Evolutionary conservation across 192 early-diverging fungal genomes (phyloP).

Genomic region (Umbelopsis sp.): DNA sequence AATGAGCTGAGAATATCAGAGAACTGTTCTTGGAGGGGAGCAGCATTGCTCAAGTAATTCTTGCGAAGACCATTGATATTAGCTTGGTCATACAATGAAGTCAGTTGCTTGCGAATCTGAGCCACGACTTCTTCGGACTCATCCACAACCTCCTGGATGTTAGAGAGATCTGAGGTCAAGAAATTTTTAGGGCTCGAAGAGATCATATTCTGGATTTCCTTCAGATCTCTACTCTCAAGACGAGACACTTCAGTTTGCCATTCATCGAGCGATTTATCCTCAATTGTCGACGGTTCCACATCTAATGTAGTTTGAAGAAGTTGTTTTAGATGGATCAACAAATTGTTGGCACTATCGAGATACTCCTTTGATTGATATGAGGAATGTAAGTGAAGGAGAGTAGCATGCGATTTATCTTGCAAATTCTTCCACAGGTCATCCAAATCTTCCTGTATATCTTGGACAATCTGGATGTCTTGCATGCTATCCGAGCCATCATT

Average conservation of each 20-base stretch:
- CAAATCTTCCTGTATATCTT: conserved; percentile 24
- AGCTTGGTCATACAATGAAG: conserved; percentile 2
- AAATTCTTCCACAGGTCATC: conserved; percentile 18
- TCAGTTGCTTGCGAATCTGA: conserved; percentile 7
- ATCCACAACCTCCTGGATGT: not conserved
- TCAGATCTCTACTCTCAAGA: not conserved
- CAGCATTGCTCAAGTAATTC: not conserved
- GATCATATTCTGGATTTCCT: not conserved
- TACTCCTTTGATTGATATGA: conserved; percentile 7
- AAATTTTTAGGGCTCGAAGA: not conserved
- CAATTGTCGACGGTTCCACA: not conserved
- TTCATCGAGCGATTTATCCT: not conserved
- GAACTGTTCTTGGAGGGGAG: not conserved
- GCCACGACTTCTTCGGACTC: not conserved
- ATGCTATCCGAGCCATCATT: not conserved
- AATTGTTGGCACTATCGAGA: not conserved
- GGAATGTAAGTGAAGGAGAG: not conserved
- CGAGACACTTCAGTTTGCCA: not conserved
- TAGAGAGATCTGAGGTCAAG: not conserved
- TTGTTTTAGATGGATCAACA: not conserved
- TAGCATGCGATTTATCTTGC: not conserved
- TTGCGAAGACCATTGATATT: conserved; percentile 10
- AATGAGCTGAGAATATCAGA: not conserved
- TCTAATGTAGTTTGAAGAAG: not conserved
- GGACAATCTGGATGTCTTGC: conserved; percentile 9